A percentile compares a stretch with the other conserved stretches of the same genome.
Conservation (phyloP, 305 asterid species). For the Petunia hybrid region DNA sequence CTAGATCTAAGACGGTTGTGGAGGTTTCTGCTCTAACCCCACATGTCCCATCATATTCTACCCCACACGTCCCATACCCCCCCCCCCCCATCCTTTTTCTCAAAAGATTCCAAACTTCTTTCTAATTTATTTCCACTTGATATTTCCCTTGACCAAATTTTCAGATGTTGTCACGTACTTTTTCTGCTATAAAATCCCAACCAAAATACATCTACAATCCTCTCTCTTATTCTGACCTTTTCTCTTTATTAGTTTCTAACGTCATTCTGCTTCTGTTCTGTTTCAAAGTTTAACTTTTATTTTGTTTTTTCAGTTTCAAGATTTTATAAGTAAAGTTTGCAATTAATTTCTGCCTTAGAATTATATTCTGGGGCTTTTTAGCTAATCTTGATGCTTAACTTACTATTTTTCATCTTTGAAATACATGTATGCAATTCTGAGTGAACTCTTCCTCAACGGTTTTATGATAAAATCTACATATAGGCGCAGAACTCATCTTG, state of each 20-base stretch:
- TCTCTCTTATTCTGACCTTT: conserved; percentile 53
- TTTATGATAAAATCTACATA: conserved; percentile 92
- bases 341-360: not conserved
- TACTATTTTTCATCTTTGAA: conserved; percentile 49
- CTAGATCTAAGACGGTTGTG: conserved; percentile 53
- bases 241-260: not conserved
- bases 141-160: not conserved
- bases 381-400: conserved; percentile 49
- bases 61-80: too few species aligned
- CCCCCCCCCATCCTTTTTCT: conserved; percentile 38
- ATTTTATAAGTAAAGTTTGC: not conserved
- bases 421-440: conserved; percentile 91
- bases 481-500: conserved; percentile 84
- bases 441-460: conserved; percentile 77
- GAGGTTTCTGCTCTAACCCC: conserved; percentile 49
- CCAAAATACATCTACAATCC: conserved; percentile 34
- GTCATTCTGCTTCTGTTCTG: not conserved
- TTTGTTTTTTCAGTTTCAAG: not conserved
- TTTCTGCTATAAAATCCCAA: conserved; percentile 64
- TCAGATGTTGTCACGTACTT: conserved; percentile 39
- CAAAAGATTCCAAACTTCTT: conserved; percentile 53
- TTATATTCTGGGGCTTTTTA: not conserved
- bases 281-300: not conserved
- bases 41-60: conserved; percentile 62
- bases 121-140: conserved; percentile 27